Evolutionary conservation across 768 basidiomycete species (phyloP).

Genomic region (Trametes cingulata): DNA sequence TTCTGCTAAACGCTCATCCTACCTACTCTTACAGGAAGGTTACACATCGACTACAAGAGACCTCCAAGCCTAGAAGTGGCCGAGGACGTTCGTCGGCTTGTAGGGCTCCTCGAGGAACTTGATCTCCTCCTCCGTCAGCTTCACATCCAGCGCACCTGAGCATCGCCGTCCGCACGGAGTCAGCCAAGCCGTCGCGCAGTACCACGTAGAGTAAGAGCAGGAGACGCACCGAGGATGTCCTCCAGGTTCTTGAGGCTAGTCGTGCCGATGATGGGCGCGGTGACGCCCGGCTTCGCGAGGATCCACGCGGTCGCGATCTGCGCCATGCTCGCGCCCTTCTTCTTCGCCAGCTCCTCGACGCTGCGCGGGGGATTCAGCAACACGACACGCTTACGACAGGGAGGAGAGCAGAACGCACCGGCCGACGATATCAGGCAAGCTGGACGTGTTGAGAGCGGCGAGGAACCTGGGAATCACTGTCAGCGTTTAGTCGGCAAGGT

Average conservation of each 20-base stretch:
- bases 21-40: no score
- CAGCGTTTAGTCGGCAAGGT: neutral
- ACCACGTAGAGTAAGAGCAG: neutral
- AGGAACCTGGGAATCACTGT: neutral
- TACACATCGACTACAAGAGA: no score
- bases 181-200: neutral
- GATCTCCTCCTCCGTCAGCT: constrained; percentile 46
- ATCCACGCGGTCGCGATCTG: constrained; percentile 36
- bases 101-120: constrained; percentile 59
- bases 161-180: neutral
- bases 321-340: constrained; percentile 42
- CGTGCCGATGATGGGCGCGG: constrained; percentile 46
- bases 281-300: constrained; percentile 28
- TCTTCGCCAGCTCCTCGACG: constrained; percentile 42
- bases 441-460: neutral
- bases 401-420: constrained; percentile 34
- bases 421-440: constrained; percentile 39
- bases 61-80: constrained; percentile 1
- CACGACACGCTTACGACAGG: constrained; percentile 24
- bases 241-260: constrained; percentile 39
- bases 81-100: constrained; percentile 8
- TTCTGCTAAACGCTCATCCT: no score
- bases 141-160: constrained; percentile 4
- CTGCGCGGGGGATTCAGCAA: neutral
- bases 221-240: constrained; percentile 36